Evolutionary conservation across 371 early-diverging fungal genomes (phyloP).

Genomic region (Mortierella polycephala): DNA sequence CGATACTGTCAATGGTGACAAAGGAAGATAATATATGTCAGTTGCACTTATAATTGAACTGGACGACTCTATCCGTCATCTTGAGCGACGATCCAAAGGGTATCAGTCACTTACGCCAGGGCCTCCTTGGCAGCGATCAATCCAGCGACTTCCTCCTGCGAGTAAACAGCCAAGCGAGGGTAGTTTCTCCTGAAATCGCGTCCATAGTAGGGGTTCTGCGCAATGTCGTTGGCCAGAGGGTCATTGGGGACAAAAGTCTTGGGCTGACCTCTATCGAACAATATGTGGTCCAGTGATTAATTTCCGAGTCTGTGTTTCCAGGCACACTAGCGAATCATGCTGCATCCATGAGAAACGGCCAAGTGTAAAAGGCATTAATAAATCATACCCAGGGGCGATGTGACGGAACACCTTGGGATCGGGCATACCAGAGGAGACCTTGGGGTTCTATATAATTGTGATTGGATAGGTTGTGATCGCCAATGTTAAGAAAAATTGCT

Average conservation of each 20-base stretch:
- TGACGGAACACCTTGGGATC: conserved; percentile 69
- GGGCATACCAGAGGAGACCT: conserved; percentile 71
- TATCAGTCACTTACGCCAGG: conserved; percentile 20
- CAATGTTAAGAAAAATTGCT: no score
- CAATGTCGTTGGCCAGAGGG: conserved; percentile 69
- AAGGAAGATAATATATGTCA: not conserved
- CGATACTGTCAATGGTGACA: conserved; percentile 15
- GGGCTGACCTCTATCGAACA: conserved; percentile 56
- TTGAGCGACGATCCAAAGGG: not conserved
- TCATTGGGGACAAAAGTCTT: conserved; percentile 66
- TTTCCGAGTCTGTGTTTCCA: not conserved
- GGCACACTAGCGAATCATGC: no score
- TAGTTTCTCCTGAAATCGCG: conserved; percentile 92
- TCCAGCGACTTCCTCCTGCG: conserved; percentile 80
- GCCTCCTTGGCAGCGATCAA: conserved; percentile 61
- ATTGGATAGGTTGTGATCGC: no score
- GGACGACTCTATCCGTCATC: not conserved
- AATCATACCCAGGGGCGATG: conserved; percentile 65
- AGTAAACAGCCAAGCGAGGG: conserved; percentile 88
- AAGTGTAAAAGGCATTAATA: no score
- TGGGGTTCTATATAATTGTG: conserved; percentile 61
- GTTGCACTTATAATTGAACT: not conserved
- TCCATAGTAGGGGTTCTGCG: conserved; percentile 89
- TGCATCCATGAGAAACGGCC: no score
- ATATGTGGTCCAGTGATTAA: not conserved